Base-by-base conservation (phyloP, 2,329 filamentous ascomycete species). In the Ramichloridium luteum region DNA sequence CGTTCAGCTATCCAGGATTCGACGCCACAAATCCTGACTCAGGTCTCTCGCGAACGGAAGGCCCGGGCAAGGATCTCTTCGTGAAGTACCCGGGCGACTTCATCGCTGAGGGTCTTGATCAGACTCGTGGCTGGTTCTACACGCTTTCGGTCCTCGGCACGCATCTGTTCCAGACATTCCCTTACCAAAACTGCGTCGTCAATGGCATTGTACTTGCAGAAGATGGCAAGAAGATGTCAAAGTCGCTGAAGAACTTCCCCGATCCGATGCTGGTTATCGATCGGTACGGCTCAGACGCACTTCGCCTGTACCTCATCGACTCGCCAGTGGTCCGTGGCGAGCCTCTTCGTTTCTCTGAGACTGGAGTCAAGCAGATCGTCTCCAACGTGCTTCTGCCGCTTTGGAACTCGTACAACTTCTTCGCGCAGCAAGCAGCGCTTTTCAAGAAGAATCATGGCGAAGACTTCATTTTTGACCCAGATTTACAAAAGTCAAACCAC, bases 171-270 rank as follows among this genome's bases (percentile, higher is more conserved):
- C 80, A 80, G 26, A 71, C 74, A 20, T 74, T 85, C 2, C 85
- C 88, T 0, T 94, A 93, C 68, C 77, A 90, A 61, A 94, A 93
- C 55, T 92, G 84, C 48, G 82, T 94, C n/a, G 85, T 93, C 40
- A 94, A 93, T 52, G 86, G 86, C 30, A 90, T 93, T 40, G 85
- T 94, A 4, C 69, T 94, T 25, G 86, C 86, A 1, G 85, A 93
- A 54, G 84, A 93, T 50, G 88, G 88, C 34, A 94, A 93, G 67
- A 96, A 96, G 67, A 96, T 96, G 88, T 93, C 85, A 5, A 96
- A 96, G 61, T 75, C 88, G 32, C 67, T 93, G 36, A 92, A 94
- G 64, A 96, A 96, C 59, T 96, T 93, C 57, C 88, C 88, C 0
- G 85, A 93, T 49, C 88, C 88, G 8, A 65, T 65, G 35, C 63